Evolutionary conservation across 768 basidiomycete genomes (phyloP), one percentile per base, ranked within the genome.

Genomic region (Hebeloma cylindrosporum): DNA sequence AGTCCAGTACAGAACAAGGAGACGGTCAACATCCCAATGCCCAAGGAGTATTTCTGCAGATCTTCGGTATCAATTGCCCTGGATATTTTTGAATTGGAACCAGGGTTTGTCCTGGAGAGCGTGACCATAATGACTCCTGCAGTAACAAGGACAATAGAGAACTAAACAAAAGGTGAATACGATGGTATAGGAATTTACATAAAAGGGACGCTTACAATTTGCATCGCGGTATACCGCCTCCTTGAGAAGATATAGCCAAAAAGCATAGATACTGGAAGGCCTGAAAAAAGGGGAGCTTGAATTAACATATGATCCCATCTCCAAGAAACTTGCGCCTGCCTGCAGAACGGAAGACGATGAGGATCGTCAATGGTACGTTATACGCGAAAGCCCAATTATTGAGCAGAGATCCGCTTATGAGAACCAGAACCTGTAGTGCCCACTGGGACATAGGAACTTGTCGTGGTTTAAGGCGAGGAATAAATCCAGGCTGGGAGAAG

Each of bases 331-430:
- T 39, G 2, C 4, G 48, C 61, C 58, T 30, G 83, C 89, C 88
- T 29, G 86, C 88, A 39, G 88, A 90, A 27, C 91, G 80, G 62
- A 92, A 89, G 20, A 93, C 82, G 52, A 93, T 92, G 52, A 89
- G 79, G 3, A 93, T 66, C 1, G 87, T 80, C 34, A 91, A 68
- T 3, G 88, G 89, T 0, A 92, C 83, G 36, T 82, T 69, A 60
- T 79, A 88, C 0, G 82, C 82, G 58, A 83, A 90, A 1, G 83
- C 87, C 79, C 81, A 84, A 60, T 90, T 92, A 60, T 91, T 91
- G 54, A 93, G 60, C 39, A 91, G 62, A 11, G 83, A 82, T 26
- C 85, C 79, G 9, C 75, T 70, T 3, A 81, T 77, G 45, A 88
- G 70, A 13, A 90, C 71, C 17, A 82, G 55, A 0, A 91, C 89